These are phyloP conservation scores for Aureobasidium sp. DNA, from an alignment of 2,329 filamentous ascomycete genomes.

Conservation along the genomic window DNA sequence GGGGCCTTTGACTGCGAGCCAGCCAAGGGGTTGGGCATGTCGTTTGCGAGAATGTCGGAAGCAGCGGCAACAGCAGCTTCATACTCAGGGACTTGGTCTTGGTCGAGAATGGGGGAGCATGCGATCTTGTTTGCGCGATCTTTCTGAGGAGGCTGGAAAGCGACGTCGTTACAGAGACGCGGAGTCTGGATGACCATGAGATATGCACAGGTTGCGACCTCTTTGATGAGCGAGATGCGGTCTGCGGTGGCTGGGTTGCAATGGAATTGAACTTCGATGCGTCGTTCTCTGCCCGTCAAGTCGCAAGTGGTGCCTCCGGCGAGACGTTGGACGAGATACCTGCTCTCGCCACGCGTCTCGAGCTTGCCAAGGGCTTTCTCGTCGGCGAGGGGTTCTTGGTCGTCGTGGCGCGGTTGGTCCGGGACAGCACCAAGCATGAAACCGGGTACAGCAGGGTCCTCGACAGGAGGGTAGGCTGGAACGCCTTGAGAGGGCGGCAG, in stretches of 20 bases:
- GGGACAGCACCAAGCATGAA: slow-evolving; percentile 66
- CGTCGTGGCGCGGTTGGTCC: slow-evolving; percentile 25
- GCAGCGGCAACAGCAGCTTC: slow-evolving; percentile 23
- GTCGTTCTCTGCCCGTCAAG: slow-evolving; percentile 71
- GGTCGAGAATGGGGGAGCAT: slow-evolving; percentile 63
- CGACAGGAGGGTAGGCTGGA: slow-evolving; percentile 61
- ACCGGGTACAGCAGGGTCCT: slow-evolving; percentile 68
- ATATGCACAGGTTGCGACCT: slow-evolving; percentile 84
- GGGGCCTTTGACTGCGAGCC: slow-evolving; percentile 22
- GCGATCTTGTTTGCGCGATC: slow-evolving; percentile 68
- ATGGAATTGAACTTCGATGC: slow-evolving; percentile 76
- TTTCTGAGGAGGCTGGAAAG: slow-evolving; percentile 75
- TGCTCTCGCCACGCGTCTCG: slow-evolving; percentile 73
- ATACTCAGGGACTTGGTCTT: slow-evolving; percentile 41
- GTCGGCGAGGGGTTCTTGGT: slow-evolving; percentile 23
- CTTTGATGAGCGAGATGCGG: slow-evolving; percentile 87
- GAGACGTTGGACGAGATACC: slow-evolving; percentile 78
- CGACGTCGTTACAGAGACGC: slow-evolving; percentile 77
- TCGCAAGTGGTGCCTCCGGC: slow-evolving; percentile 78
- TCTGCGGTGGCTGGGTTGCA: slow-evolving; percentile 71
- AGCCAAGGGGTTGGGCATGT: slow-evolving; percentile 14
- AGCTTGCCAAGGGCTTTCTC: slow-evolving; percentile 37
- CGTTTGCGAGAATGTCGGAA: neutral
- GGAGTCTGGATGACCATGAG: slow-evolving; percentile 90
- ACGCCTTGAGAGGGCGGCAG: slow-evolving; percentile 63